Evolutionary conservation across 352 stramenopile species (phyloP), one percentile per base, ranked within the genome.

Genomic region (Peronospora tabacina): DNA sequence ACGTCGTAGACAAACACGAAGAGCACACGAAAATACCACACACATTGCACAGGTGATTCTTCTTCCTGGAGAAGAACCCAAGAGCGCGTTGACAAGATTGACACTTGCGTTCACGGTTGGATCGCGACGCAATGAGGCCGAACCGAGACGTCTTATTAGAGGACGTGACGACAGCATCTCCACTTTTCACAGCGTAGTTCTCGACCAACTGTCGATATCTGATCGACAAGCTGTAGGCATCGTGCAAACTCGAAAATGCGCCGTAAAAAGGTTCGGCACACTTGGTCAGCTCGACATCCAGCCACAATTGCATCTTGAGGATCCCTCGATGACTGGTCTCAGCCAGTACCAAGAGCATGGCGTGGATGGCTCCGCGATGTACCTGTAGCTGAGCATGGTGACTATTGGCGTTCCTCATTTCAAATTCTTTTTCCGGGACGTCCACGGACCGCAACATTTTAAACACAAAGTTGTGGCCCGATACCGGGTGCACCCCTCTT

Each of bases 271-370:
- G 66, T 16, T 80, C 68, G 6, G 49, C 55, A 30, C 63, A 72
- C 45, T 75, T 72, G 15, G 72, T 80, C 7, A 83, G 53, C 41
- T 87, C 70, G 2, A 75, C 63, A 42, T 87, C 76, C 19, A 87
- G 72, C 74, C 76, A 85, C 17, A 87, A 28, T 37, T 85, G 70
- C 73, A 87, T 83, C 46, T 77, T 76, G 49, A 87, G 55, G 39
- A 82, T 59, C 7, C 68, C 72, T 0, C 67, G 66, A 36, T 72
- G 68, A 38, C 62, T 68, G 5, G 73, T 87, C 55, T 87, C 76
- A 0, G 55, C 70, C 2, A 87, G 59, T 20, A 87, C 64, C 3
- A 87, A 22, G 43, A 84, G 48, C 54, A 81, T 69, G n/a, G 75
- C 67, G 59, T 80, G 73, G 34, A 87, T 68, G 15, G 65, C 64